phyloP scores from a whole-genome alignment of 345 rosid species.

The Corchorus capsularis region DNA sequence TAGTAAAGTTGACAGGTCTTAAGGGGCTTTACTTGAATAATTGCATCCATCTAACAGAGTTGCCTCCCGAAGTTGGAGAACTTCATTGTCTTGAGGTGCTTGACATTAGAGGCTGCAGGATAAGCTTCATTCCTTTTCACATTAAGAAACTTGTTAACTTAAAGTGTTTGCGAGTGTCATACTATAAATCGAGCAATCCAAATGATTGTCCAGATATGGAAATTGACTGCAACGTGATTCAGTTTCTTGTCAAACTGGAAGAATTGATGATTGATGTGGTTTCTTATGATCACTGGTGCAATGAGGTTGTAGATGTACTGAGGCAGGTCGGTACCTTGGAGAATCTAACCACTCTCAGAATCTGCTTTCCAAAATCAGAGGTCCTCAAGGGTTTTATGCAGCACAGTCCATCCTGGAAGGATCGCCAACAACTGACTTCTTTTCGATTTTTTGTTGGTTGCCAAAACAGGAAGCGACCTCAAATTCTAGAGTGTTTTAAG shows the following conservation, averaged over 20 bases:
- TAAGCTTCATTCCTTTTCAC: conserved; percentile 22
- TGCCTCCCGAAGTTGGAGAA: conserved; percentile 18
- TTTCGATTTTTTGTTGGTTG: conserved; percentile 24
- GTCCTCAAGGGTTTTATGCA: conserved; percentile 20
- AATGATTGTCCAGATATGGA: conserved; percentile 13
- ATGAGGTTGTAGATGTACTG: conserved; percentile 15
- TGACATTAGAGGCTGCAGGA: conserved; percentile 25
- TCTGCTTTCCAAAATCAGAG: conserved; percentile 18
- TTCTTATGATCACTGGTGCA: conserved; percentile 23
- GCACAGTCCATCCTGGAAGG: conserved; percentile 20
- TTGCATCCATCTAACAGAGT: conserved; percentile 12
- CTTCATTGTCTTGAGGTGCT: conserved; percentile 25
- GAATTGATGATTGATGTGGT: conserved; percentile 28
- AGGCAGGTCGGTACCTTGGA: conserved; percentile 17
- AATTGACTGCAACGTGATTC: conserved; percentile 13
- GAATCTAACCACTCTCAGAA: conserved; percentile 20
- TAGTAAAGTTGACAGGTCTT: conserved; percentile 13
- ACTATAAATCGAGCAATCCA: conserved; percentile 3
- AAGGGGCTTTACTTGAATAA: conserved; percentile 25
- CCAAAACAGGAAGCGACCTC: not conserved
- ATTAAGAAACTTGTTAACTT: conserved; percentile 13
- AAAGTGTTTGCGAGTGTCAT: conserved; percentile 28
- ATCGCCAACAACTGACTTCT: conserved; percentile 15
- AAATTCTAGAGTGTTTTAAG: conserved; percentile 19
- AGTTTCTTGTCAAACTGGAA: conserved; percentile 17